Conservation (phyloP, 345 rosid species). For the Corchorus capsularis region DNA sequence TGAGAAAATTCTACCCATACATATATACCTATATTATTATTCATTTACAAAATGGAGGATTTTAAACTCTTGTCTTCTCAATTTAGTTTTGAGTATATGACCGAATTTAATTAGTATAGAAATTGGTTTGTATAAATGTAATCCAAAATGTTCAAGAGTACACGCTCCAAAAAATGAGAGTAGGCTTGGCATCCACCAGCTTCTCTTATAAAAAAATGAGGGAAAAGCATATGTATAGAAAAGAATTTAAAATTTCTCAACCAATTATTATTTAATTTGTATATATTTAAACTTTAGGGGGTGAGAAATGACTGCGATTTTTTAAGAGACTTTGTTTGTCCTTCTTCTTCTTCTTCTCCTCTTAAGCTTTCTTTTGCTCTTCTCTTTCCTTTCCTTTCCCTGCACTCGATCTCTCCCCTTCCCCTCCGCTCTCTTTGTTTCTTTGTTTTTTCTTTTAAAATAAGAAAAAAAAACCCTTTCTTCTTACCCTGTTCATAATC, state of each 20-base stretch:
- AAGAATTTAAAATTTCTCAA: not conserved
- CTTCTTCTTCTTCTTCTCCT: slow-evolving; percentile 3
- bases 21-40: too few relatives aligned
- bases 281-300: slow-evolving; percentile 33
- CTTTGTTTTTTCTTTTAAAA: not conserved
- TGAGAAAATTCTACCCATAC: too few relatives aligned
- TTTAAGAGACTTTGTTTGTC: slow-evolving; percentile 7
- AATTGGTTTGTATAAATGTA: too few relatives aligned
- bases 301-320: slow-evolving; percentile 21
- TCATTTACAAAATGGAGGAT: too few relatives aligned
- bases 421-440: not conserved
- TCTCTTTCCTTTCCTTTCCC: not conserved
- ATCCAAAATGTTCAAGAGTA: not conserved
- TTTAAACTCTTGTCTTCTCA: too few relatives aligned
- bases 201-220: not conserved
- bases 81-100: too few relatives aligned
- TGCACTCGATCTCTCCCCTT: slow-evolving; percentile 16
- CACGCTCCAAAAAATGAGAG: slow-evolving; percentile 12
- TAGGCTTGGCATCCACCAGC: slow-evolving; percentile 7
- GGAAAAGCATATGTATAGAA: not conserved
- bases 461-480: slow-evolving; percentile 5
- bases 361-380: not conserved
- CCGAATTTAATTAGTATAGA: too few relatives aligned
- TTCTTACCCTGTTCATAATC: slow-evolving; percentile 6
- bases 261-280: slow-evolving; percentile 11